These are phyloP conservation scores for Wickerhamiella azymoides DNA, from an alignment of 805 yeast genomes.

Conservation along the genomic window DNA sequence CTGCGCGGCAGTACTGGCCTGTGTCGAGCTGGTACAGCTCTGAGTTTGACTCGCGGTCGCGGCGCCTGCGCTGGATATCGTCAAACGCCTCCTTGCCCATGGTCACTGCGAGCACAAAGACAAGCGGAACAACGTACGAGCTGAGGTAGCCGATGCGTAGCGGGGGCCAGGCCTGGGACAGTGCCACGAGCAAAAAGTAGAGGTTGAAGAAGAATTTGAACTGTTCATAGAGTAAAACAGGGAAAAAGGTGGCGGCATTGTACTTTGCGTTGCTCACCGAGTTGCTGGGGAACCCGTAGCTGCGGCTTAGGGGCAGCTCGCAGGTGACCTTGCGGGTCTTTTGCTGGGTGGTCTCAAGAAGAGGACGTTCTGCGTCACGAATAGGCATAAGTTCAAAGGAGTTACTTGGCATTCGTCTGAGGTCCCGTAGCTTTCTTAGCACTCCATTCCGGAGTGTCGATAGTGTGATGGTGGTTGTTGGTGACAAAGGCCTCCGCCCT, in stretches of 20 bases:
- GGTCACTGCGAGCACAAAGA: conserved; percentile 81
- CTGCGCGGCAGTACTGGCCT: conserved; percentile 33
- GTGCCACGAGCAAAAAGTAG: conserved; percentile 82
- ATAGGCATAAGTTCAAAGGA: conserved; percentile 5
- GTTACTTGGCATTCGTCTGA: neutral
- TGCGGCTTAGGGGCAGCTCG: conserved; percentile 11
- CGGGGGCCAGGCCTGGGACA: conserved; percentile 82
- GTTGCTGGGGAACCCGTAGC: conserved; percentile 39
- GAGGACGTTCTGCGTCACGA: conserved; percentile 4
- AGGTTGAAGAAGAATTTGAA: conserved; percentile 93
- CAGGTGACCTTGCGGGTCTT: conserved; percentile 6
- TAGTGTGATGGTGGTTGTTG: neutral
- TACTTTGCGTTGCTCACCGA: conserved; percentile 91
- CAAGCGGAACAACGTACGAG: conserved; percentile 86
- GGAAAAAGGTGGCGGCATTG: conserved; percentile 74
- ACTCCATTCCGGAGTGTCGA: conserved; percentile 4
- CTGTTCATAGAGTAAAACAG: conserved; percentile 83
- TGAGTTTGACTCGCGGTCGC: conserved; percentile 80
- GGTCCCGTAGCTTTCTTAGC: neutral
- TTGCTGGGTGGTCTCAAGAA: neutral
- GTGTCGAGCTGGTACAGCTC: conserved; percentile 61
- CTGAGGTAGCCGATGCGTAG: conserved; percentile 86
- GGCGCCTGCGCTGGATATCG: conserved; percentile 76
- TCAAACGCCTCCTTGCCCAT: conserved; percentile 94
- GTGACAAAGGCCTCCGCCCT: neutral